phyloP scores from a whole-genome alignment of 2,329 filamentous ascomycete genomes.

The Stenocarpella maydis region DNA sequence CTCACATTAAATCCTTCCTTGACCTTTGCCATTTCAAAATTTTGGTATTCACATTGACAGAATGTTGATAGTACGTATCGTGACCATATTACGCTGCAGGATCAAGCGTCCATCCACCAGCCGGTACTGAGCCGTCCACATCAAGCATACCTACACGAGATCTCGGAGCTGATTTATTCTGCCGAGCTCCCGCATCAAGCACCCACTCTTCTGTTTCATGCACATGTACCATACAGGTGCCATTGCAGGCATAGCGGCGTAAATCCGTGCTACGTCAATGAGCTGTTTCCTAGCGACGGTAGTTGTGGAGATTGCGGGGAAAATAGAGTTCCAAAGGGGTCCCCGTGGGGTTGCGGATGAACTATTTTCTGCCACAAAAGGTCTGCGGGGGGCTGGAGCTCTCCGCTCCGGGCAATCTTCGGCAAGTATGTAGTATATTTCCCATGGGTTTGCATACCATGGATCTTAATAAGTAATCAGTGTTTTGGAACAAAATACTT shows the following conservation, averaged over 20 bases:
- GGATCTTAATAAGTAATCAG: not conserved
- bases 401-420: not conserved
- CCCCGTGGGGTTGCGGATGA: conserved; percentile 18
- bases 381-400: not conserved
- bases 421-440: not conserved
- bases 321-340: not conserved
- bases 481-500: not conserved
- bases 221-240: not conserved
- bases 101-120: not conserved
- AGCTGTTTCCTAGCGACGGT: not conserved
- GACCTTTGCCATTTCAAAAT: not conserved
- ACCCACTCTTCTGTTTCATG: not conserved
- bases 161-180: not conserved
- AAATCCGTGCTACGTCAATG: conserved; percentile 5
- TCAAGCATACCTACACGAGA: not conserved
- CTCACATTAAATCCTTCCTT: conserved; percentile 15
- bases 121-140: not conserved
- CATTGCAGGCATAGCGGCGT: not conserved
- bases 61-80: not conserved
- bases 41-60: not conserved
- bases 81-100: no score
- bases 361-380: not conserved
- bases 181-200: not conserved
- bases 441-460: no score
- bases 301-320: conserved; percentile 19